phyloP scores from a whole-genome alignment of 495 filamentous ascomycete genomes.

The Aspergillus incahuasiensis region DNA sequence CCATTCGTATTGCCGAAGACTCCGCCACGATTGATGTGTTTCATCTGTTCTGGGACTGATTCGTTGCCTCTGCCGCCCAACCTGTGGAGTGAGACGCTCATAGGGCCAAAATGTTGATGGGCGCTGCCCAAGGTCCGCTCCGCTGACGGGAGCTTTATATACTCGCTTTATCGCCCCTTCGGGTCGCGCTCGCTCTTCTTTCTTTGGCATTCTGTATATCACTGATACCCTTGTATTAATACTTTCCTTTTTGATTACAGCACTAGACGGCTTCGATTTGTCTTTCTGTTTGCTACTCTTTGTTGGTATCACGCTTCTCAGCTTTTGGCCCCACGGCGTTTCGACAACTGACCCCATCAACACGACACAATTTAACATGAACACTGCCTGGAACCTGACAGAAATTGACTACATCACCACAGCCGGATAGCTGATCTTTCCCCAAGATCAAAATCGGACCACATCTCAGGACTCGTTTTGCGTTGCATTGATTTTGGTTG shows the following conservation, averaged over 20 bases:
- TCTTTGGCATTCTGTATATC: constrained; percentile 11
- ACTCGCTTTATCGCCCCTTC: constrained; percentile 6
- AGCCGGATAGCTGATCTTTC: constrained; percentile 17
- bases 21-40: constrained; percentile 18
- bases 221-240: constrained; percentile 15
- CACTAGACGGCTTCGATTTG: constrained; percentile 8
- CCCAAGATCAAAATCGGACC: neutral
- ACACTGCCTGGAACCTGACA: constrained; percentile 16
- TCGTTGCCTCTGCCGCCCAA: constrained; percentile 26
- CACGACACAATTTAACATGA: constrained; percentile 20
- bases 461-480: neutral
- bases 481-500: constrained; percentile 4
- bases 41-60: constrained; percentile 17
- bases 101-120: constrained; percentile 18
- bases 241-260: constrained; percentile 13
- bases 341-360: constrained; percentile 17
- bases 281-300: constrained; percentile 4
- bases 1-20: constrained; percentile 14
- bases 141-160: constrained; percentile 17
- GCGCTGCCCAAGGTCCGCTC: constrained; percentile 22
- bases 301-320: constrained; percentile 2
- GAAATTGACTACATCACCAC: constrained; percentile 15
- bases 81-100: constrained; percentile 16
- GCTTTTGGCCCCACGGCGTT: constrained; percentile 15
- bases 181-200: constrained; percentile 6